A percentile compares a stretch with the other conserved stretches of the same genome.
phyloP scores from a whole-genome alignment of 768 basidiomycete genomes.

The Suillus plorans region DNA sequence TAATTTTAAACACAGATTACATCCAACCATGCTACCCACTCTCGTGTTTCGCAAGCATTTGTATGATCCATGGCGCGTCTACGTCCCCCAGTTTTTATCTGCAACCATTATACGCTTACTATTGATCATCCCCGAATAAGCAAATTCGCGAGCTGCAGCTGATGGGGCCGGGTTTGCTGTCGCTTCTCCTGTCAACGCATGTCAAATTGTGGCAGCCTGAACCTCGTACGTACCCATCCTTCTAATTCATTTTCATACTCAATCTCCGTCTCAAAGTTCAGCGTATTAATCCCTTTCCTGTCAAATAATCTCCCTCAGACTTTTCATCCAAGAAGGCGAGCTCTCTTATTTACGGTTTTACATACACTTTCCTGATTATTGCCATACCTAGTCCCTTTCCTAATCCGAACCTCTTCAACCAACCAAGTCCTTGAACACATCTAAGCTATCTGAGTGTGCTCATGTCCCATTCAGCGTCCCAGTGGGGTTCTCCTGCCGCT shows the following conservation, averaged over 20 bases:
- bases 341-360: too few relatives aligned
- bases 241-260: too few relatives aligned
- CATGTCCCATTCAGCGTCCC: constrained; percentile 11
- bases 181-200: not conserved
- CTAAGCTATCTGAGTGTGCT: not conserved
- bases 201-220: not conserved
- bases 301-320: too few relatives aligned
- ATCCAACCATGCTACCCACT: not conserved
- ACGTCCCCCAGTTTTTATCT: not conserved
- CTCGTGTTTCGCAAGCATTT: not conserved
- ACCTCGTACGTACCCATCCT: too few relatives aligned
- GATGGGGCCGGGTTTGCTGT: not conserved
- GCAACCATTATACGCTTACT: not conserved
- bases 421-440: not conserved
- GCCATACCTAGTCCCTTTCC: too few relatives aligned
- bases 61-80: not conserved
- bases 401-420: not conserved
- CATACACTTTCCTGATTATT: too few relatives aligned
- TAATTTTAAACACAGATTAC: not conserved
- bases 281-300: too few relatives aligned
- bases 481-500: constrained; percentile 21
- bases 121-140: not conserved
- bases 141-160: not conserved
- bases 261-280: too few relatives aligned
- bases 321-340: too few relatives aligned